Evolutionary conservation across 805 yeast species (phyloP).

Genomic region (Kregervanrija fluxuum): DNA sequence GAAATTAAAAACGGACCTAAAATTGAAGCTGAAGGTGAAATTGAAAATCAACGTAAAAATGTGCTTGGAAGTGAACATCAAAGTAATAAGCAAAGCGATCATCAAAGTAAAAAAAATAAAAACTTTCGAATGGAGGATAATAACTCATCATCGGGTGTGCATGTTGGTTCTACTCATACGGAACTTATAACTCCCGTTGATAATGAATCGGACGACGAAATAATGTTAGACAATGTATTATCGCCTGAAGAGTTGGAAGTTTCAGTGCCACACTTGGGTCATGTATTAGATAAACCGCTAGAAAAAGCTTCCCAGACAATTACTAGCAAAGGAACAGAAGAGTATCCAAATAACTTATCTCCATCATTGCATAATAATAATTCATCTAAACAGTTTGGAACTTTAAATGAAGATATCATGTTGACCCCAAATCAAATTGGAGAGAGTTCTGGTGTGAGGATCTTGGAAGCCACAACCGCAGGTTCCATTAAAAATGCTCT

Average conservation of each 20-base stretch:
- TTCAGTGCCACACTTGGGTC: neutral
- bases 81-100: neutral
- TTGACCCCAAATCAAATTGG: neutral
- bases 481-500: too few relatives aligned
- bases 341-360: neutral
- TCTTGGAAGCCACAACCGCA: too few relatives aligned
- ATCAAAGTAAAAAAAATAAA: neutral
- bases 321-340: neutral
- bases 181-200: neutral
- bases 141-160: neutral
- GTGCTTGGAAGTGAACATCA: neutral
- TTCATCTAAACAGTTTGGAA: neutral
- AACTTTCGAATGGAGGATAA: neutral
- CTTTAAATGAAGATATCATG: neutral
- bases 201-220: conserved; percentile 12
- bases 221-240: conserved; percentile 8
- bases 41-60: neutral
- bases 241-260: neutral
- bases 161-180: neutral
- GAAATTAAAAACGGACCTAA: neutral
- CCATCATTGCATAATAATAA: neutral
- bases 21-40: neutral
- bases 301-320: neutral
- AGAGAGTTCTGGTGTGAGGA: neutral
- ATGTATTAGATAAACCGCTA: neutral